Base-by-base conservation (phyloP, 169 alveolate genomes). In the Eimeria necatrix region DNA sequence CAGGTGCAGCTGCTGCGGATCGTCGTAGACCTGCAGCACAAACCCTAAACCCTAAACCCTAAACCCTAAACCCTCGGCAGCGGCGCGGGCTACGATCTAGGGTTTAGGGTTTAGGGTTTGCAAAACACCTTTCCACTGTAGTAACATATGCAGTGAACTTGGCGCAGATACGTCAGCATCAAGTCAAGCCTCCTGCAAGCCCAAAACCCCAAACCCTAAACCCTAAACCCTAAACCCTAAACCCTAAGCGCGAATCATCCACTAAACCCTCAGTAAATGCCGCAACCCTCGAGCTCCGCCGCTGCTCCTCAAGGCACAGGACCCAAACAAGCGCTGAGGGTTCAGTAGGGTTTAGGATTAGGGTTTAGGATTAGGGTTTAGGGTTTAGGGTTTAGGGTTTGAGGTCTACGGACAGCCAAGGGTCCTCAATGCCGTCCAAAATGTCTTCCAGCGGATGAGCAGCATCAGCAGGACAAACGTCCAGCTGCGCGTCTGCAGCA, bases 171-270 rank as follows among this genome's bases (percentile, higher is more conserved):
- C 4, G 80, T 70, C 5, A 90, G 22, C 76, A 22, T 53, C 46
- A 90, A 18, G 88, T 70, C 87, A 6, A 90, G 80, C 2, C 88
- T 83, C 80, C 76, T 78, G 91, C 4, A 24, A 83, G 76, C 76
- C 76, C 76, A 5, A 64, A 64, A 64, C 76, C n/a, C 85, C 46
- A 68, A 68, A 68, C 78, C 78, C 78, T 68, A 68, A 68, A 68
- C 78, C 78, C 78, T 68, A 68, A 20, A n/a, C 78, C 71, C 71
- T 60, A 60, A 68, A 68, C 78, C 41, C 78, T 68, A 68, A 68
- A 4, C 78, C 48, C 48, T n/a, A n/a, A n/a, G n/a, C n/a, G n/a
- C n/a, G n/a, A n/a, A n/a, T n/a, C n/a, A n/a, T n/a, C n/a, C n/a
- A n/a, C n/a, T n/a, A n/a, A n/a, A n/a, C n/a, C n/a, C n/a, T n/a